Conservation (phyloP, 2,329 filamentous ascomycete species). For the Phialocephala sp. region DNA sequence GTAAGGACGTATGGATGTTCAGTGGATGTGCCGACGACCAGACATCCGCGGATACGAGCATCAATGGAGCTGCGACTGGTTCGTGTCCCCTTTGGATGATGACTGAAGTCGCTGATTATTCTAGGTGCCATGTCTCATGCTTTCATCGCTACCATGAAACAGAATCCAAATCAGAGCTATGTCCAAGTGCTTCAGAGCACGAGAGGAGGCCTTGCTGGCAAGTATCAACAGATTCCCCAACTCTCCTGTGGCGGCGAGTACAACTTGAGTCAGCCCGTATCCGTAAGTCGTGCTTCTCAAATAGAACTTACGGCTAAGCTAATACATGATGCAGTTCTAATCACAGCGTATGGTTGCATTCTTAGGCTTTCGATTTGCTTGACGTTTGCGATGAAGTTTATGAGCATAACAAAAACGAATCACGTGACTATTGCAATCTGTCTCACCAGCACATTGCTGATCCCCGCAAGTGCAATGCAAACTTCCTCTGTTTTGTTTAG, state of each 20-base stretch:
- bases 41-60: conserved; percentile 48
- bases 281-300: conserved; percentile 28
- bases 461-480: not conserved
- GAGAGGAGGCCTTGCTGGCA: conserved; percentile 35
- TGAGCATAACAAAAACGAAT: not conserved
- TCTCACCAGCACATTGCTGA: not conserved
- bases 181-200: conserved; percentile 43
- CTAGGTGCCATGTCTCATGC: conserved; percentile 50
- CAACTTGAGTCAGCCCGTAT: conserved; percentile 37
- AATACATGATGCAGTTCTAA: not conserved
- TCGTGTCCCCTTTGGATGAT: not conserved
- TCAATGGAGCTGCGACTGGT: conserved; percentile 41
- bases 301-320: not conserved
- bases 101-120: not conserved
- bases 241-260: conserved; percentile 41
- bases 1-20: conserved; percentile 51
- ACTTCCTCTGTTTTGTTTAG: not conserved
- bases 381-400: not conserved
- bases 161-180: conserved; percentile 41
- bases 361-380: not conserved
- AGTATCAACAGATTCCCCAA: conserved; percentile 42
- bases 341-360: not conserved
- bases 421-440: not conserved
- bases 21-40: conserved; percentile 48
- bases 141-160: conserved; percentile 44